Evolutionary conservation across 169 alveolate genomes (phyloP), one percentile per base, ranked within the genome.

Genomic region (Eimeria acervulina): DNA sequence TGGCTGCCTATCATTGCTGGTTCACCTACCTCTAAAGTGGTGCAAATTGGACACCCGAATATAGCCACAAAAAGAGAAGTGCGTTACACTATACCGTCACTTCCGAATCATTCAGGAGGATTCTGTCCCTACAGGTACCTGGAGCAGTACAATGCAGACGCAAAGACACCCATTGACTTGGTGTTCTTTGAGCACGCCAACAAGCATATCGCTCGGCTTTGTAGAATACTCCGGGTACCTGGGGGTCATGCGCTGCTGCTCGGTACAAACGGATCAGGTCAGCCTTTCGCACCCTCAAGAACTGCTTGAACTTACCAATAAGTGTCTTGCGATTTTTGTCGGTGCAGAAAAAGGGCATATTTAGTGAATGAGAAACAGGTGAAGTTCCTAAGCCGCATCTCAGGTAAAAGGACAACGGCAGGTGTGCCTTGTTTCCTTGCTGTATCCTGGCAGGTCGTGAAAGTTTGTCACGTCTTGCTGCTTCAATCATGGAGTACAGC

Each of bases 241-340:
- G 98, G 99, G 47, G 99, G 99, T 33, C 98, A 99, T 95, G 99
- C 99, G 23, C 97, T 99, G 66, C 96, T 99, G 44, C 98, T 99
- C 33, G 99, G 99, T n/a, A 98, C 98, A n/a, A 99, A 99, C 33
- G 99, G 99, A 21, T 98, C 99, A 26, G 99, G 99, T 13, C 93
- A 98, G 90, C 97, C 55, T 51, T 33, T n/a, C 19, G 59, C 8
- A n/a, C 40, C 59, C 38, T 40, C 17, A 0, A 42, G 1, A 21
- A 6, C 31, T 33, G 83, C 52, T 33, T 36, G 13, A 72, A 17
- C 31, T 2, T 72, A 15, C 83, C 51, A 72, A 36, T 36, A 17
- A 36, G 13, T 33, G 23, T 13, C 51, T 72, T 72, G 15, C 83
- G 40, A 42, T 26, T 26, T 42, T 26, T 40, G 21, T 31, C 26